Percentiles rank a stretch among this genome's conserved stretches.
These are phyloP conservation scores for Lippia alba DNA, from an alignment of 305 asterid species.

Conservation along the genomic window DNA sequence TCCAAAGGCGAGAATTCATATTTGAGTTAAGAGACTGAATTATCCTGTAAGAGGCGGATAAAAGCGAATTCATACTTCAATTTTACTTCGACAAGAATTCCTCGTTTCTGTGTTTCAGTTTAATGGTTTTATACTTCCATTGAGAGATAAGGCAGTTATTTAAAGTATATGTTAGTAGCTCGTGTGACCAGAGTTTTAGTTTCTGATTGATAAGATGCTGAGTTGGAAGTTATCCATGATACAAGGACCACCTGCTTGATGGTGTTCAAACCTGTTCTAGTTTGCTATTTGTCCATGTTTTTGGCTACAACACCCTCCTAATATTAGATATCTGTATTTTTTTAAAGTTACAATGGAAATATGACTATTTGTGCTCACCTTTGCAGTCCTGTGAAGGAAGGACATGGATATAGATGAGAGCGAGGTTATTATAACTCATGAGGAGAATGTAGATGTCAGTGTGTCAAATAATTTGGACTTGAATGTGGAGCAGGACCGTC, in stretches of 20 bases:
- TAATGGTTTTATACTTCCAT: not conserved
- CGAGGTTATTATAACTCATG: constrained; percentile 45
- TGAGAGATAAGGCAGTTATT: constrained; percentile 21
- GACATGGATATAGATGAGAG: constrained; percentile 47
- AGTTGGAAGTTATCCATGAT: not conserved
- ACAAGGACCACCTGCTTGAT: not conserved
- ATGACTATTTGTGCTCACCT: constrained; percentile 23
- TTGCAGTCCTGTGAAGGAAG: constrained; percentile 35
- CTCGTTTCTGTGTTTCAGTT: not conserved
- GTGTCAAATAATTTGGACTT: constrained; percentile 58
- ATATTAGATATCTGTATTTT: not conserved
- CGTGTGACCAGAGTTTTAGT: not conserved
- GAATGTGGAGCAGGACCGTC: constrained; percentile 54
- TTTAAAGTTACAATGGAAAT: not conserved
- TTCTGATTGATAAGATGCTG: constrained; percentile 19
- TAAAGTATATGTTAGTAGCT: not conserved
- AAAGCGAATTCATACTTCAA: not conserved
- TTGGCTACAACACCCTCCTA: not conserved
- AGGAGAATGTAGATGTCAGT: constrained; percentile 41
- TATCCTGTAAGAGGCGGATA: not conserved
- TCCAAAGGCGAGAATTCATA: not conserved
- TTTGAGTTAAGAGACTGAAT: constrained; percentile 2
- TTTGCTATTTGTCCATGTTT: not conserved
- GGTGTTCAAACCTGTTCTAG: constrained; percentile 1
- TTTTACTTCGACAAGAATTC: not conserved